Conservation (phyloP, 1,284 basidiomycete species). For the Erythrobasidium hasegawianum region DNA sequence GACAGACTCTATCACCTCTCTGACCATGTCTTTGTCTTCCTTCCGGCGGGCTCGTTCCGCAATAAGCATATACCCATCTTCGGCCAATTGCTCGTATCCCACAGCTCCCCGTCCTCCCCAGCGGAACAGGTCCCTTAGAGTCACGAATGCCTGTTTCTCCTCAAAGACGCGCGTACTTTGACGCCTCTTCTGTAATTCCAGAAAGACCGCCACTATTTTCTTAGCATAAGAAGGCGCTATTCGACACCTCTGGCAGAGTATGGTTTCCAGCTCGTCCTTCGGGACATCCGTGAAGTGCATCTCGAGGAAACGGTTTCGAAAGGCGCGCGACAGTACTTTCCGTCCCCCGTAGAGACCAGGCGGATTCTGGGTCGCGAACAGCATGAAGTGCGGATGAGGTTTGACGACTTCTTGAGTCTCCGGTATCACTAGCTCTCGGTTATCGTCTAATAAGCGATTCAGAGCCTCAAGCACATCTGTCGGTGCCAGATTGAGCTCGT, state of each 20-base stretch:
- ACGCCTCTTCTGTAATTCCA: conserved; percentile 85
- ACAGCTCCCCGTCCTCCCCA: conserved; percentile 85
- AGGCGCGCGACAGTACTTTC: conserved; percentile 91
- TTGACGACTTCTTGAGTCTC: conserved; percentile 93
- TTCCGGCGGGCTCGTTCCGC: conserved; percentile 80
- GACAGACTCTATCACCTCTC: conserved; percentile 83
- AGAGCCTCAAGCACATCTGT: conserved; percentile 97
- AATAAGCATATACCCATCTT: conserved; percentile 96
- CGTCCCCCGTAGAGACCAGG: conserved; percentile 95
- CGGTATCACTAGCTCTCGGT: conserved; percentile 90
- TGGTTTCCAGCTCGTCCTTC: conserved; percentile 85
- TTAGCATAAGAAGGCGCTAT: conserved; percentile 91
- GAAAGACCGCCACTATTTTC: conserved; percentile 87
- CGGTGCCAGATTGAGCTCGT: conserved; percentile 95
- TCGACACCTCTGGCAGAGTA: conserved; percentile 78
- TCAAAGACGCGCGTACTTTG: conserved; percentile 92
- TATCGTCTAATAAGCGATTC: conserved; percentile 94
- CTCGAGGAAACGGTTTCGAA: conserved; percentile 97
- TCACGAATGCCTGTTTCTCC: conserved; percentile 94
- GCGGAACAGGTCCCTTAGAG: conserved; percentile 92
- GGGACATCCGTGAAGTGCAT: conserved; percentile 98
- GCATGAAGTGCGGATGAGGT: conserved; percentile 94
- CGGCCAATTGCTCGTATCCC: conserved; percentile 86
- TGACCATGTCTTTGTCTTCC: conserved; percentile 85
- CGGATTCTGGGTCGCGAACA: conserved; percentile 98